phyloP scores from a whole-genome alignment of 1,139 yeast species.

The Debaryomycetaceae sp. region DNA sequence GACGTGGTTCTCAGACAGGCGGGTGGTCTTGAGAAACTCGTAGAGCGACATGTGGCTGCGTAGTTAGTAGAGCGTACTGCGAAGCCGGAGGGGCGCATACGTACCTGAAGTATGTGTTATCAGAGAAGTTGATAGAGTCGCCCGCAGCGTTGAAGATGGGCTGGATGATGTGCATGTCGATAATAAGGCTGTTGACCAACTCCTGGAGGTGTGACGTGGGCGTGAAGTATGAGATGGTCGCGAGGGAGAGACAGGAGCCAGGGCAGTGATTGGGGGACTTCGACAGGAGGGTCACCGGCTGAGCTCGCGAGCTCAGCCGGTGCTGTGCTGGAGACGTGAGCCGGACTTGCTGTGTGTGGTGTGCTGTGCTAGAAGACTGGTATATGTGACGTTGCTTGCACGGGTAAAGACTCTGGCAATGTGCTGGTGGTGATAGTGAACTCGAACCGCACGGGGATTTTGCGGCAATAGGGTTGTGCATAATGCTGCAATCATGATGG shows the following conservation, averaged over 20 bases:
- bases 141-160: conserved; percentile 1
- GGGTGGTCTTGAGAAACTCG: conserved; percentile 1
- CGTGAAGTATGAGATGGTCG: neutral
- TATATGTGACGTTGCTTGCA: neutral
- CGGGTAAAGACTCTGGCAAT: neutral
- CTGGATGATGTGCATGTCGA: conserved; percentile 4
- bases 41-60: conserved; percentile 4
- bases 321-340: too few species aligned
- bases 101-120: conserved; percentile 3
- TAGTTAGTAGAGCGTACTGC: neutral
- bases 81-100: neutral
- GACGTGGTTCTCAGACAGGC: neutral
- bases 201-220: neutral
- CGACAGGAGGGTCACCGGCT: too few species aligned
- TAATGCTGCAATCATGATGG: neutral
- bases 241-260: neutral
- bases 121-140: conserved; percentile 1
- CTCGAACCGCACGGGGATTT: neutral
- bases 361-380: too few species aligned
- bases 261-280: neutral
- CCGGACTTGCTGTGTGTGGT: too few species aligned
- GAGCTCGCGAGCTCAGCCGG: too few species aligned
- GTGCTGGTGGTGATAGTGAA: neutral
- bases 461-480: neutral
- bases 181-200: conserved; percentile 2